phyloP scores from a whole-genome alignment of 768 basidiomycete species.

The Crassisporium funariophilum region DNA sequence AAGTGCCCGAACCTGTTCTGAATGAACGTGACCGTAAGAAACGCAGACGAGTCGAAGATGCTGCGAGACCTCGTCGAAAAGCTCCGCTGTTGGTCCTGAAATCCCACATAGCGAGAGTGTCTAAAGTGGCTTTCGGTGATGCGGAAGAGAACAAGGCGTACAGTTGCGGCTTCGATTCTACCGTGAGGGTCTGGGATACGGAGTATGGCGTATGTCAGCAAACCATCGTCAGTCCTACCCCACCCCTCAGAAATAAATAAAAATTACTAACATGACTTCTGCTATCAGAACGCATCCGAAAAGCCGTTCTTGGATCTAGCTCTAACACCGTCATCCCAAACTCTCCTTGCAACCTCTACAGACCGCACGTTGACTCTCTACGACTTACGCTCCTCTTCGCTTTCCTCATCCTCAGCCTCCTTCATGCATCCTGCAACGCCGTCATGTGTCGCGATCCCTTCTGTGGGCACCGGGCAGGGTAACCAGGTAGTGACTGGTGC shows the following conservation, averaged over 20 bases:
- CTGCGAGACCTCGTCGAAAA: constrained; percentile 51
- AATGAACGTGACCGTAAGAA: constrained; percentile 51
- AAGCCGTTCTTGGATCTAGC: constrained; percentile 75
- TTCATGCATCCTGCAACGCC: constrained; percentile 69
- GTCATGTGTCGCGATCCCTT: constrained; percentile 65
- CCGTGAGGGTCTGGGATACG: constrained; percentile 85
- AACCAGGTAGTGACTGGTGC: constrained; percentile 71
- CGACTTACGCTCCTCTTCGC: constrained; percentile 55
- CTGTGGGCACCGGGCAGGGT: constrained; percentile 20
- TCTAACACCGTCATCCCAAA: constrained; percentile 43
- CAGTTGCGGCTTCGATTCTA: constrained; percentile 89
- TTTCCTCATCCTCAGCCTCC: constrained; percentile 35
- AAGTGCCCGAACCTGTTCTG: constrained; percentile 49
- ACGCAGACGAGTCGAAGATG: constrained; percentile 59
- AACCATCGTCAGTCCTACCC: constrained; percentile 59
- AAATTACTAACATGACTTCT: background rate
- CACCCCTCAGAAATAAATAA: background rate
- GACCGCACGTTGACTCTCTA: constrained; percentile 75
- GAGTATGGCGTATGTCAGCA: constrained; percentile 70
- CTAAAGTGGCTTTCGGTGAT: constrained; percentile 56
- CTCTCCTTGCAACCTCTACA: constrained; percentile 64
- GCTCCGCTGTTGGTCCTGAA: constrained; percentile 75
- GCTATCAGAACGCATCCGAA: constrained; percentile 62
- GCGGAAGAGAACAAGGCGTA: constrained; percentile 45
- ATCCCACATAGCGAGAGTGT: constrained; percentile 83